phyloP scores from a whole-genome alignment of 129 eudicot genomes.

The Chrysanthemum makinoi region DNA sequence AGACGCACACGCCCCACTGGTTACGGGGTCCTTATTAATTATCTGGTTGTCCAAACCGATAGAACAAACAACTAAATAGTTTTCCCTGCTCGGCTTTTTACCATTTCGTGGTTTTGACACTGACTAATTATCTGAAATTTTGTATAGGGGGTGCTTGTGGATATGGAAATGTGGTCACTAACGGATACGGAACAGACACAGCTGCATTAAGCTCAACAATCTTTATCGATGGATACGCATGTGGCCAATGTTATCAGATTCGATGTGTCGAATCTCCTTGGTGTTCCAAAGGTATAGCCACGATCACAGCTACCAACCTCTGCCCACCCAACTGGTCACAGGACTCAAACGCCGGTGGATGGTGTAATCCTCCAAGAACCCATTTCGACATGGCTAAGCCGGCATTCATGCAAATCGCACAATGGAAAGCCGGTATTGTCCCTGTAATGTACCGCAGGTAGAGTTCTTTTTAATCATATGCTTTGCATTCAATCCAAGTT shows the following conservation, averaged over 20 bases:
- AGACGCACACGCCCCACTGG: background rate
- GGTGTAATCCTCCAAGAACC: constrained; percentile 87
- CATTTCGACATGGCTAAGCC: constrained; percentile 86
- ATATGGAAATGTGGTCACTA: constrained; percentile 55
- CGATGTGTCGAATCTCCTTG: constrained; percentile 53
- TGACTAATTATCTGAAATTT: background rate
- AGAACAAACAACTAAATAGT: too few relatives aligned
- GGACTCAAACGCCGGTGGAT: constrained; percentile 61
- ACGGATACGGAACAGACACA: constrained; percentile 62
- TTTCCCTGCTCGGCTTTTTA: too few relatives aligned
- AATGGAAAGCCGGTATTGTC: constrained; percentile 72
- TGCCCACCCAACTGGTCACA: constrained; percentile 76
- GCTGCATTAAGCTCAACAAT: constrained; percentile 70
- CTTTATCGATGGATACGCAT: constrained; percentile 58
- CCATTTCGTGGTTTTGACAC: too few relatives aligned
- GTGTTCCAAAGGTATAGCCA: constrained; percentile 40
- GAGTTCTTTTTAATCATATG: background rate
- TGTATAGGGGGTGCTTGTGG: constrained; percentile 79
- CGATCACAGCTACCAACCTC: constrained; percentile 65
- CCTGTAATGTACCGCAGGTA: constrained; percentile 72
- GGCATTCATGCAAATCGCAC: constrained; percentile 71
- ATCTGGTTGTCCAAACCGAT: too few relatives aligned
- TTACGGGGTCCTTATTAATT: background rate
- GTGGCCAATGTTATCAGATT: constrained; percentile 65
- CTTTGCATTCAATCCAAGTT: background rate